phyloP scores from a whole-genome alignment of 176 grass and related monocot genomes.

The Ensete ventricosum region DNA sequence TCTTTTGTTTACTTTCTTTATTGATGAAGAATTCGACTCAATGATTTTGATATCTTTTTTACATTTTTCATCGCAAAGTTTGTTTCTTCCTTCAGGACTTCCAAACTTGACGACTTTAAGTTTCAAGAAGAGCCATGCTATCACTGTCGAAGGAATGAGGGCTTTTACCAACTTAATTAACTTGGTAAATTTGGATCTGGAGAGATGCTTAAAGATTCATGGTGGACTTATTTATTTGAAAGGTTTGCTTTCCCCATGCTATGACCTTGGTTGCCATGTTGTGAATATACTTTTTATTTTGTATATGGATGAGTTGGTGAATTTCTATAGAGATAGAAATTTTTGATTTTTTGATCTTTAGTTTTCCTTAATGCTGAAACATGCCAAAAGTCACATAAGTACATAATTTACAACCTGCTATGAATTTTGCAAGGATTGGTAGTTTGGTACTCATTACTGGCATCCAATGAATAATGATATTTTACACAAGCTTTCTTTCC shows the following conservation, averaged over 20 bases:
- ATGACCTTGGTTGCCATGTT: background rate
- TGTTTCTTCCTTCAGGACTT: slow-evolving; percentile 42
- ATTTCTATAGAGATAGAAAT: background rate
- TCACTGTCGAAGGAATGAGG: slow-evolving; percentile 79
- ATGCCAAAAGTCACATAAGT: background rate
- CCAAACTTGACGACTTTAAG: slow-evolving; percentile 74
- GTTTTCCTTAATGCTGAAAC: background rate
- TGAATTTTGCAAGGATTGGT: no score
- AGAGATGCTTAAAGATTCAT: slow-evolving; percentile 70
- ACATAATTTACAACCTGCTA: no score
- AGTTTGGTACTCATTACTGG: no score
- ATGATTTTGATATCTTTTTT: background rate
- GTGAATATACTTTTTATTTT: background rate
- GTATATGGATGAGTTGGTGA: background rate
- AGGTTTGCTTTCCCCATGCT: slow-evolving; percentile 38
- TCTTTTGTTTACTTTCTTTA: slow-evolving; percentile 3
- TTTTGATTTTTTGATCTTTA: no score
- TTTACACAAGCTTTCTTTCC: background rate
- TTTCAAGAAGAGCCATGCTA: slow-evolving; percentile 72
- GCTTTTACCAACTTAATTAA: slow-evolving; percentile 68
- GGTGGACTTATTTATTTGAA: slow-evolving; percentile 81
- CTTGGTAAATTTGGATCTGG: slow-evolving; percentile 83
- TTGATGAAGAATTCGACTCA: background rate
- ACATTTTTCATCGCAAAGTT: slow-evolving; percentile 4
- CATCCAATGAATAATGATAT: no score